These are phyloP conservation scores for Oenanthe javanica DNA, from an alignment of 140 eudicot species.

Conservation along the genomic window DNA sequence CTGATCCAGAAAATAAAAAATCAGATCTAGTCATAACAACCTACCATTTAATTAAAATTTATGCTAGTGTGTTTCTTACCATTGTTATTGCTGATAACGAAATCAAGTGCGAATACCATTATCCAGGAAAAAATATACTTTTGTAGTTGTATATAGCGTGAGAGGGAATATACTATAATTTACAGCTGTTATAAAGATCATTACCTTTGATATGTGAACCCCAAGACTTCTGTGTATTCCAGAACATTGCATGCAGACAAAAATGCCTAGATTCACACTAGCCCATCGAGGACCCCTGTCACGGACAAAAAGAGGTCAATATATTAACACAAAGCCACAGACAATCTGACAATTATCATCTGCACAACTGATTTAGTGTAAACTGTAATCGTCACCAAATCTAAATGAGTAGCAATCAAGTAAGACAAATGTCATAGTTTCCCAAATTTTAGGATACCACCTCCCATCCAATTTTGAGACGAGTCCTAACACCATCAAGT, in stretches of 20 bases:
- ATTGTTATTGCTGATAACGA: not conserved
- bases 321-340: not conserved
- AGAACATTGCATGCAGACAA: slow-evolving; percentile 99
- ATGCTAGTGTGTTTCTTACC: not conserved
- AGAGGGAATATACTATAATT: not conserved
- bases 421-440: not conserved
- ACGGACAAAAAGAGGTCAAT: not conserved
- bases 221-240: slow-evolving; percentile 99
- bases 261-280: slow-evolving; percentile 92
- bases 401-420: not conserved
- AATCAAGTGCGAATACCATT: not conserved
- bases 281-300: slow-evolving; percentile 99
- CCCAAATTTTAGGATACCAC: not conserved
- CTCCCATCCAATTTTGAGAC: not conserved
- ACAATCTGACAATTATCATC: not conserved
- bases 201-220: slow-evolving; percentile 96
- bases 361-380: not conserved
- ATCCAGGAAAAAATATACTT: not conserved
- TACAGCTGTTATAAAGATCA: not conserved
- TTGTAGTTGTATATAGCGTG: not conserved
- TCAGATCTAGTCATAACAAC: not conserved
- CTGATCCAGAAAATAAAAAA: not conserved
- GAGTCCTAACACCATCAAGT: not conserved
- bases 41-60: no score
- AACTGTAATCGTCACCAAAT: not conserved